Evolutionary conservation across 1,139 yeast species (phyloP), one percentile per base, ranked within the genome.

Genomic region (Candida sp.): DNA sequence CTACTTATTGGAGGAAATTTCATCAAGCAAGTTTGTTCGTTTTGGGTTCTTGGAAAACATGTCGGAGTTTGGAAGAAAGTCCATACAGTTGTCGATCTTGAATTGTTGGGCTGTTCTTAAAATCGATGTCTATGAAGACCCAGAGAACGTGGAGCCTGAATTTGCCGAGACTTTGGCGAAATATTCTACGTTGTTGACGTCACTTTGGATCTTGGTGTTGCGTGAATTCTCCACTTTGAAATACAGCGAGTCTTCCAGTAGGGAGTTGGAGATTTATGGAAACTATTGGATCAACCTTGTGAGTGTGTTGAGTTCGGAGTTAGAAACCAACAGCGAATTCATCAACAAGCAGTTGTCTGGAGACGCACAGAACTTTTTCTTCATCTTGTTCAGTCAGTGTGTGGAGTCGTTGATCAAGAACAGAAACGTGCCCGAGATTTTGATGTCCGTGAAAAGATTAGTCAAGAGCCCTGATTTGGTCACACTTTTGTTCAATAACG

Each of bases 41-140:
- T 78, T 77, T 61, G 78, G 72, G 7, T 76, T 67, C 54, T 68
- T 78, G 54, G 81, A 77, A 54, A 69, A 66, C 44, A 69, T 76
- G 73, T 73, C 80, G 6, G 83, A 78, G 54, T 71, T 65, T 54
- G 88, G 93, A 1, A 83, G 84, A 55, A 82, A 83, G 47, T 83
- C 86, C 53, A 78, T 91, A 45, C 86, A 85, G 56, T 70, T 91
- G 23, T 83, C 96, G 0, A 82, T 91, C 39, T 74, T 94, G 54
- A 87, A 91, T 55, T 85, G 97, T 35, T 94, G 99, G 98, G 97
- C 98, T 0, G 81, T 85, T 47, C 71, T 94, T 47, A 84, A 84
- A 50, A 80, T 89, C 33, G 75, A 83, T 30, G 65, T 77, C 3
- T 60, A 69, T 4, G 77, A 70, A 34, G 62, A 63, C 12, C 73